A percentile compares a stretch with the other conserved stretches of the same genome.
Evolutionary conservation across 345 rosid genomes (phyloP).

Genomic region (Arabidopsis suecica): DNA sequence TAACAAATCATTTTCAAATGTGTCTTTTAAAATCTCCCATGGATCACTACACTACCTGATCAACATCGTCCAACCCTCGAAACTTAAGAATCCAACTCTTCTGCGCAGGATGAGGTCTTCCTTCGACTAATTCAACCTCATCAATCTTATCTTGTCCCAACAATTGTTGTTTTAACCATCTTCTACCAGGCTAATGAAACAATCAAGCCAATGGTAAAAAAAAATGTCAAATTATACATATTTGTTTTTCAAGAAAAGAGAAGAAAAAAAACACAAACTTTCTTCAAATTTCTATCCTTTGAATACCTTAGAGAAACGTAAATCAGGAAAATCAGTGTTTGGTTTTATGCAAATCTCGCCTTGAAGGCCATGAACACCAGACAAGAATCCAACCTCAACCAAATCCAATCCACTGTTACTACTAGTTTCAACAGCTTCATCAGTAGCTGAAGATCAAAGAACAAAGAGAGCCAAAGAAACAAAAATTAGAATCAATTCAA

Average conservation of each 20-base stretch:
- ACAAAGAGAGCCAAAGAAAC: constrained; percentile 1
- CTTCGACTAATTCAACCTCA: constrained; percentile 81
- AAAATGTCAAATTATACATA: background rate
- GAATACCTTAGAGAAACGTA: constrained; percentile 72
- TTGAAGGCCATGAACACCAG: constrained; percentile 78
- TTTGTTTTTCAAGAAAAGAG: background rate
- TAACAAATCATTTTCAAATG: constrained; percentile 6
- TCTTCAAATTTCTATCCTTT: background rate
- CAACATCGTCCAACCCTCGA: constrained; percentile 69
- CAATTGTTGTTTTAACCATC: constrained; percentile 81
- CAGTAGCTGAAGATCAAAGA: constrained; percentile 50
- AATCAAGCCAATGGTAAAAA: constrained; percentile 8
- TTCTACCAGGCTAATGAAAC: constrained; percentile 70
- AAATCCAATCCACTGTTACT: constrained; percentile 47
- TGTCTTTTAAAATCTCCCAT: background rate
- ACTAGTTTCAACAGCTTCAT: constrained; percentile 56
- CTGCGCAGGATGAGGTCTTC: constrained; percentile 74
- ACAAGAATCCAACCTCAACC: constrained; percentile 78
- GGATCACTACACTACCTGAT: constrained; percentile 53
- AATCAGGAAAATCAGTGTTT: constrained; percentile 81
- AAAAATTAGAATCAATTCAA: background rate
- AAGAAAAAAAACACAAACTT: background rate
- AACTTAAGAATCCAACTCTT: constrained; percentile 90
- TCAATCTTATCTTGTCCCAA: constrained; percentile 63
- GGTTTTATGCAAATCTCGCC: constrained; percentile 85